Conservation (phyloP, 768 basidiomycete genomes). For the Collybia sp. region DNA sequence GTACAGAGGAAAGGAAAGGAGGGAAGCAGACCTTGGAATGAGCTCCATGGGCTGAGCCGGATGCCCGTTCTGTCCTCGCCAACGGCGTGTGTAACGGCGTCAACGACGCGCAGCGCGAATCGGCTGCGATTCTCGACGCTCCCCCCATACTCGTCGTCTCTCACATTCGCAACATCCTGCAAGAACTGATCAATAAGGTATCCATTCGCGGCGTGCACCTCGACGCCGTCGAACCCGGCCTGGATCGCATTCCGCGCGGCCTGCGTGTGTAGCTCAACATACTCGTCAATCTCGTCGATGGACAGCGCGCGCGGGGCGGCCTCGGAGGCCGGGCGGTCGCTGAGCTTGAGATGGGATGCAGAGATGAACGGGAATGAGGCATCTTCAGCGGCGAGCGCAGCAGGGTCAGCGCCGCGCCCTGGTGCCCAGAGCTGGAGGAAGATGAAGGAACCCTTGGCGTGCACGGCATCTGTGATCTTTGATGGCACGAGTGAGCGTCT, state of each 20-base stretch:
- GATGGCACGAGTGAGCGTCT: no score
- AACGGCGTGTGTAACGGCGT: constrained; percentile 37
- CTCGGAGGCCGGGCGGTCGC: no score
- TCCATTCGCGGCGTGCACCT: constrained; percentile 20
- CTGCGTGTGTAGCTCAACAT: constrained; percentile 1
- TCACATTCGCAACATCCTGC: no score
- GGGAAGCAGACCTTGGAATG: constrained; percentile 20
- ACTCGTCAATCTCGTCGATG: background rate
- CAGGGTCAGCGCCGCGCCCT: constrained; percentile 27
- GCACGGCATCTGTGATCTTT: constrained; percentile 37
- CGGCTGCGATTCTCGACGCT: constrained; percentile 45
- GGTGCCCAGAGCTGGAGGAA: constrained; percentile 46
- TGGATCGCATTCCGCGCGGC: constrained; percentile 3
- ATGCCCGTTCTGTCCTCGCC: constrained; percentile 39
- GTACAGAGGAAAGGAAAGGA: background rate
- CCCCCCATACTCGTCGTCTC: no score
- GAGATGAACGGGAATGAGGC: no score
- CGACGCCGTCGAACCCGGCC: no score
- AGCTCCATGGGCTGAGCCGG: constrained; percentile 37
- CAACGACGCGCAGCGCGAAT: constrained; percentile 41
- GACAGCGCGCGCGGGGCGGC: constrained; percentile 1
- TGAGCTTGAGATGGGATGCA: no score
- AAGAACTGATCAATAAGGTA: constrained; percentile 44
- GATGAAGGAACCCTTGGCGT: constrained; percentile 35
- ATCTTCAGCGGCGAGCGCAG: constrained; percentile 12